A percentile compares a stretch with the other conserved stretches of the same genome.
These are phyloP conservation scores for Fusarium cyanostomum DNA, from an alignment of 2,329 filamentous ascomycete genomes.

Conservation along the genomic window DNA sequence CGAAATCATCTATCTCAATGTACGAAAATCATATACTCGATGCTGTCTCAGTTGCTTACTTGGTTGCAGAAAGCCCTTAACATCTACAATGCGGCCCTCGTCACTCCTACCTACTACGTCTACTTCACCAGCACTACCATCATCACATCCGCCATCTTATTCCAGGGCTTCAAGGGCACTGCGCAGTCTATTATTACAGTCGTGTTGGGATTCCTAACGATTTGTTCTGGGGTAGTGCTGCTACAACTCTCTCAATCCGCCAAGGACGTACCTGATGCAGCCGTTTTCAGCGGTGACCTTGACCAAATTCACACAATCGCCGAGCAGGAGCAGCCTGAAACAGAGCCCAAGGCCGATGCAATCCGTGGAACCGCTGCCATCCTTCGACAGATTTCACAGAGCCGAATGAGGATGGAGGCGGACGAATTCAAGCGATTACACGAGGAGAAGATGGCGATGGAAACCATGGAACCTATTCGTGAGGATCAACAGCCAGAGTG, in stretches of 20 bases:
- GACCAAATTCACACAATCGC: slow-evolving; percentile 96
- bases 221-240: slow-evolving; percentile 91
- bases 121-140: slow-evolving; percentile 98
- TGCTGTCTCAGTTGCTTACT: slow-evolving; percentile 45
- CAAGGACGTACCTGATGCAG: slow-evolving; percentile 94
- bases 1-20: slow-evolving; percentile 95
- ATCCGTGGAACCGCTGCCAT: slow-evolving; percentile 92
- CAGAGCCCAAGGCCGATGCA: slow-evolving; percentile 94
- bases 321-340: slow-evolving; percentile 94
- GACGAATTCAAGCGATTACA: slow-evolving; percentile 81
- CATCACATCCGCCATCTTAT: slow-evolving; percentile 89
- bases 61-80: slow-evolving; percentile 92
- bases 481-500: slow-evolving; percentile 76
- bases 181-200: slow-evolving; percentile 84
- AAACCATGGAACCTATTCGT: slow-evolving; percentile 76
- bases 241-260: slow-evolving; percentile 97
- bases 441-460: slow-evolving; percentile 76
- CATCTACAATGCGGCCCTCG: slow-evolving; percentile 93
- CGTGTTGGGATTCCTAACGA: slow-evolving; percentile 91
- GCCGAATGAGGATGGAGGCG: slow-evolving; percentile 79
- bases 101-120: slow-evolving; percentile 98
- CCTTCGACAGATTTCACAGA: slow-evolving; percentile 80
- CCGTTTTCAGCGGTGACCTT: slow-evolving; percentile 90
- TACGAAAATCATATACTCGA: slow-evolving; percentile 57
- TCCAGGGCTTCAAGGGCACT: slow-evolving; percentile 92